Evolutionary conservation across 2,329 filamentous ascomycete species (phyloP), one percentile per base, ranked within the genome.

Genomic region (Trichoderma gracile): DNA sequence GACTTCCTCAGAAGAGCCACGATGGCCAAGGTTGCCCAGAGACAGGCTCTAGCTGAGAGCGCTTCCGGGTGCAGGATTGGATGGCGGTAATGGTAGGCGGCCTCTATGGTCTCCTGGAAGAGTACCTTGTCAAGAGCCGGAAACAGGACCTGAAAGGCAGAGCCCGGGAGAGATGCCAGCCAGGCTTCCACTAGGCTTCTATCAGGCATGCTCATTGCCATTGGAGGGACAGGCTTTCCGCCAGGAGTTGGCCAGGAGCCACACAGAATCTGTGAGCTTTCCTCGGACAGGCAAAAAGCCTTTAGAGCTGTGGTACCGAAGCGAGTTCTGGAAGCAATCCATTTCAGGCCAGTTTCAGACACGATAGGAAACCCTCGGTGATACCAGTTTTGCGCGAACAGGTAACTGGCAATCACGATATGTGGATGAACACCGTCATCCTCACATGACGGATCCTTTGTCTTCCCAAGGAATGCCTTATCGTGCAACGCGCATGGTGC

Each of bases 371-470:
- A 10, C 27, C 56, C 56, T 42, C 30, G 49, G 6, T 59, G 45
- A 27, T 59, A 59, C 56, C 56, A 59, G 17, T 59, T 59, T 17
- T n/a, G 45, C 10, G 17, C 45, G 19, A 59, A 59, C 3, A 59
- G 56, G 6, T n/a, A 42, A 17, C 15, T 19, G 10, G 21, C 27
- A 15, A 19, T 15, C 27, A 8, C 5, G n/a, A 59, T 50, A 9
- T 19, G 45, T 6, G 45, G 19, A 10, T 42, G 21, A 4, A 19
- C 25, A 14, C 17, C 56, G 30, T 9, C 6, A 27, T 27, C 30
- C 14, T 42, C 45, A 5, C 17, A 4, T 10, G 27, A 27, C n/a
- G 56, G 30, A 8, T 38, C 4, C 14, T 57, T 30, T 9, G 30
- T 30, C 8, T 9, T 30, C 8, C 30, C 30, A 30, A 9, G 7